These are phyloP conservation scores for Talaromyces proteolyticus DNA, from an alignment of 495 filamentous ascomycete genomes.

Conservation along the genomic window DNA sequence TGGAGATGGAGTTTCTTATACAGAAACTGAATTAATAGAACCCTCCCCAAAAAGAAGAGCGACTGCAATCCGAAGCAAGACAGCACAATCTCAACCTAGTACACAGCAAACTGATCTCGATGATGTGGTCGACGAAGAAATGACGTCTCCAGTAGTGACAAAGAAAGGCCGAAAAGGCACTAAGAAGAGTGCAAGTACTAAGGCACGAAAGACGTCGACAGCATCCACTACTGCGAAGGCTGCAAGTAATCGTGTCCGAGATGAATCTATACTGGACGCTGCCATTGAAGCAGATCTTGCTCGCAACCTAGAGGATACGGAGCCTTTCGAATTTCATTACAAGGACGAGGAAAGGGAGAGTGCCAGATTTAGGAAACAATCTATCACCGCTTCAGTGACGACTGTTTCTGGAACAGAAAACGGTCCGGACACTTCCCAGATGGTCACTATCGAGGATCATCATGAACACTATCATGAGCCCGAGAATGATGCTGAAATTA, in stretches of 20 bases:
- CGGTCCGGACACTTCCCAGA: too few species aligned
- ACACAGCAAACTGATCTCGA: constrained; percentile 13
- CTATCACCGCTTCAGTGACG: constrained; percentile 1
- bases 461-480: not conserved
- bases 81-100: constrained; percentile 18
- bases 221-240: constrained; percentile 40
- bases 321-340: constrained; percentile 7
- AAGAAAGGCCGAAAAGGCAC: constrained; percentile 30
- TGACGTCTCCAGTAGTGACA: constrained; percentile 5
- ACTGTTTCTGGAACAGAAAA: too few species aligned
- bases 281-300: constrained; percentile 64
- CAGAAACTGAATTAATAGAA: constrained; percentile 16
- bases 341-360: constrained; percentile 8
- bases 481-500: constrained; percentile 11
- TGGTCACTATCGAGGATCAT: not conserved
- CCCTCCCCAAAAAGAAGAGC: constrained; percentile 63
- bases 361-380: constrained; percentile 5
- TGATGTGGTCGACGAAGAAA: constrained; percentile 22
- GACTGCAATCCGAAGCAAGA: constrained; percentile 45
- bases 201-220: constrained; percentile 47
- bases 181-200: constrained; percentile 39
- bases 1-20: not conserved
- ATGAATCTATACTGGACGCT: constrained; percentile 65
- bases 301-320: constrained; percentile 1
- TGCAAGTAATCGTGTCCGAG: constrained; percentile 20